phyloP scores from a whole-genome alignment of 1,139 yeast species.

The Nakaseomyces kungkrabaensis region DNA sequence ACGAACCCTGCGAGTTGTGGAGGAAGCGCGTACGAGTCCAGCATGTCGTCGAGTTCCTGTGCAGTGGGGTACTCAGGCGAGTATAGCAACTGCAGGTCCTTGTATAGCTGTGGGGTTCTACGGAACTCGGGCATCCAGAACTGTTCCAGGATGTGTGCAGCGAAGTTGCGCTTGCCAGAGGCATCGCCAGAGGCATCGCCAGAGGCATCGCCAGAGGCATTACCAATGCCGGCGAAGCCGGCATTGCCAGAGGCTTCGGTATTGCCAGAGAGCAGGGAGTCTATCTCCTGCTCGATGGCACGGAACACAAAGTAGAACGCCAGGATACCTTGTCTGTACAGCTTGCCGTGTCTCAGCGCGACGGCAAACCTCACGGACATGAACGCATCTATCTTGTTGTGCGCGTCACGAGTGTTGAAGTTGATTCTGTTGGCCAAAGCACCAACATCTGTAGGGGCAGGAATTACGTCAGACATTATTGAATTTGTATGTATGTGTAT shows the following conservation, averaged over 20 bases:
- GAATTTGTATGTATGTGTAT: neutral
- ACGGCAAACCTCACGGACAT: slow-evolving; percentile 63
- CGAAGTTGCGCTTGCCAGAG: slow-evolving; percentile 29
- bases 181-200: too few relatives aligned
- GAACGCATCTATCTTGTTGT: slow-evolving; percentile 59
- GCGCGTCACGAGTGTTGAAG: slow-evolving; percentile 51
- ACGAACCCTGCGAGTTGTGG: slow-evolving; percentile 53
- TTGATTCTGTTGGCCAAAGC: slow-evolving; percentile 79
- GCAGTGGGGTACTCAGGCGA: slow-evolving; percentile 47
- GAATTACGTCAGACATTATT: slow-evolving; percentile 35
- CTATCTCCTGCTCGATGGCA: slow-evolving; percentile 62
- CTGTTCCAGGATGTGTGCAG: slow-evolving; percentile 34
- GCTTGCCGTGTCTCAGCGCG: slow-evolving; percentile 64
- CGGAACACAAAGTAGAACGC: slow-evolving; percentile 68
- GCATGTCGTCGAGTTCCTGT: slow-evolving; percentile 29
- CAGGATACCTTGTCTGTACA: slow-evolving; percentile 74
- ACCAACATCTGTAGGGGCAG: slow-evolving; percentile 64
- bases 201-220: too few relatives aligned
- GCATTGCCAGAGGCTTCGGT: neutral
- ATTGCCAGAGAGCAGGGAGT: slow-evolving; percentile 39
- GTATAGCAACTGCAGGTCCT: slow-evolving; percentile 62
- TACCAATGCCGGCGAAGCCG: too few relatives aligned
- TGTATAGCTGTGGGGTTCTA: slow-evolving; percentile 46
- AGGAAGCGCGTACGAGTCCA: slow-evolving; percentile 29
- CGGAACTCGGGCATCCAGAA: slow-evolving; percentile 69